phyloP scores from a whole-genome alignment of 1,139 yeast species.

The Pichia sp. region DNA sequence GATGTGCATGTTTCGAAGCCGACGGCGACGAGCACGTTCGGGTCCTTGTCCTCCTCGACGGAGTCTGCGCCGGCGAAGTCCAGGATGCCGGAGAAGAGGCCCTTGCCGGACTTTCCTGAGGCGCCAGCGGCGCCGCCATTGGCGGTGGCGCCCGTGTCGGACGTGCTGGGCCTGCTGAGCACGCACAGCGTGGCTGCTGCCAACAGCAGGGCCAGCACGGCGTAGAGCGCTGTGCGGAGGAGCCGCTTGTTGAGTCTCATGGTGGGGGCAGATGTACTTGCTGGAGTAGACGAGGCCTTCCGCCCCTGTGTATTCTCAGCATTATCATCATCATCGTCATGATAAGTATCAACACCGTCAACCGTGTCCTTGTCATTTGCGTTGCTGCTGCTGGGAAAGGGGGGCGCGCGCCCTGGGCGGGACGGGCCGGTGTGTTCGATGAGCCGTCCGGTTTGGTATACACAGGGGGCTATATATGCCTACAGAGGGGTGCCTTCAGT shows the following conservation, averaged over 20 bases:
- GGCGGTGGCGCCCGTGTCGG: too few relatives aligned
- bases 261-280: neutral
- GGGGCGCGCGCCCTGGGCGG: too few relatives aligned
- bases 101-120: neutral
- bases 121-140: neutral
- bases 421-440: too few relatives aligned
- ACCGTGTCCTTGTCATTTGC: too few relatives aligned
- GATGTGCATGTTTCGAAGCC: conserved; percentile 11
- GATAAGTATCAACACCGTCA: too few relatives aligned
- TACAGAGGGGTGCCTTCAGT: neutral
- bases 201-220: neutral
- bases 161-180: neutral
- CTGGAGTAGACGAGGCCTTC: too few relatives aligned
- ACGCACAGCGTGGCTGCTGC: neutral
- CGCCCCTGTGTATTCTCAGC: too few relatives aligned
- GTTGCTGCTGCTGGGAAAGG: too few relatives aligned
- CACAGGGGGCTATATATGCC: neutral
- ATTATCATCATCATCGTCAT: too few relatives aligned
- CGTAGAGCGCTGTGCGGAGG: neutral
- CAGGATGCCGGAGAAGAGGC: neutral
- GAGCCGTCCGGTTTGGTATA: too few relatives aligned
- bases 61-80: neutral
- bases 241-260: conserved; percentile 2
- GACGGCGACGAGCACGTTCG: conserved; percentile 5
- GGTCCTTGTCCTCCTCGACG: neutral